Conservation (phyloP, 768 basidiomycete species). For the Mrakia gelida region DNA sequence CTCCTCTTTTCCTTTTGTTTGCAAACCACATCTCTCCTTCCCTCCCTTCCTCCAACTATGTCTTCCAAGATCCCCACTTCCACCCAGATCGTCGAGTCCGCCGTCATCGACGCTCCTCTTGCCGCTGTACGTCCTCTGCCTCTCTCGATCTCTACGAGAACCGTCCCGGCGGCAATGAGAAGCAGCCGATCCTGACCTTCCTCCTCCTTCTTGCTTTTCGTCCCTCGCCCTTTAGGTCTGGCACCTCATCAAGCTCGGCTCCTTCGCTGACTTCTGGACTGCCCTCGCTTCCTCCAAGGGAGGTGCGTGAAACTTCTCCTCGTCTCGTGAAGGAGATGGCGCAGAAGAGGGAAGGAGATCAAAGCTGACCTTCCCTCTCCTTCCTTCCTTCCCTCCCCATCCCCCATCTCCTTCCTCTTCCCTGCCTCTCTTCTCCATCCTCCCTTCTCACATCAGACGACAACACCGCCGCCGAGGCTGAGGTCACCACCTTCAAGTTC, state of each 20-base stretch:
- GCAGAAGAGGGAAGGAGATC: too few species aligned
- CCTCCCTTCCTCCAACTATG: neutral
- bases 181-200: neutral
- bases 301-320: neutral
- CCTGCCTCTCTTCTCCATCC: neutral
- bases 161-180: neutral
- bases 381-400: too few species aligned
- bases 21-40: neutral
- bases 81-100: constrained; percentile 35
- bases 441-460: neutral
- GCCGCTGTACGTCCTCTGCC: neutral
- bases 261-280: constrained; percentile 36
- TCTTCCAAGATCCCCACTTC: constrained; percentile 32
- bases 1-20: neutral
- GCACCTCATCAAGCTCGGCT: constrained; percentile 39
- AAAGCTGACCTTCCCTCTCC: neutral
- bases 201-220: neutral
- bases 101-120: constrained; percentile 35
- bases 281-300: constrained; percentile 32
- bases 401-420: neutral
- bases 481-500: constrained; percentile 17
- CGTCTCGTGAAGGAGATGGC: neutral
- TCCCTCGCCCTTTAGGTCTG: constrained; percentile 34
- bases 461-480: constrained; percentile 10
- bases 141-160: neutral